These are phyloP conservation scores for Cardiospermum halicacabum DNA, from an alignment of 345 rosid genomes.

Conservation along the genomic window DNA sequence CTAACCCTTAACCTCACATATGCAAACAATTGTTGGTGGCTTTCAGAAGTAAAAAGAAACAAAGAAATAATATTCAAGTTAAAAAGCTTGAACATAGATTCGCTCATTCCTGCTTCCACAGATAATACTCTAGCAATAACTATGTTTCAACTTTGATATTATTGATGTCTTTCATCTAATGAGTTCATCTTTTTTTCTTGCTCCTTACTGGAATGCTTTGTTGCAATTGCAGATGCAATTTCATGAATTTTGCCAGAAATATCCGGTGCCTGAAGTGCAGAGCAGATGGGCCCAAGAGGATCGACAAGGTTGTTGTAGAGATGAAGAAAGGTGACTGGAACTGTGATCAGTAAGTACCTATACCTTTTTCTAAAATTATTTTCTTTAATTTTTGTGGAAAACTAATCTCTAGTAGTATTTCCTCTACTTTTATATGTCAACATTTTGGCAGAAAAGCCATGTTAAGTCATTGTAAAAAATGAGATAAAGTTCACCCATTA, in stretches of 20 bases:
- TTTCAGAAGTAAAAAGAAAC: background rate
- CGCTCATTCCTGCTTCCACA: background rate
- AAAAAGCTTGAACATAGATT: background rate
- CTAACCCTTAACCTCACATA: background rate
- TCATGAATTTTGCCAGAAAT: slow-evolving; percentile 66
- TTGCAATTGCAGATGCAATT: slow-evolving; percentile 47
- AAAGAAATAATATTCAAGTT: too few relatives aligned
- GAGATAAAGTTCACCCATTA: background rate
- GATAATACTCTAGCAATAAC: background rate
- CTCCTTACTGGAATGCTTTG: slow-evolving; percentile 12
- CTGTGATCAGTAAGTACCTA: slow-evolving; percentile 61
- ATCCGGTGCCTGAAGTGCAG: slow-evolving; percentile 55
- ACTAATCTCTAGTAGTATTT: background rate
- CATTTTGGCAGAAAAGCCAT: slow-evolving; percentile 9
- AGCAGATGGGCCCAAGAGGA: slow-evolving; percentile 52
- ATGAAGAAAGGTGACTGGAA: slow-evolving; percentile 88
- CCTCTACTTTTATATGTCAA: background rate
- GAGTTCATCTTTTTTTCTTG: background rate
- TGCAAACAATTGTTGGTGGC: background rate
- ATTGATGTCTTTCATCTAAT: background rate
- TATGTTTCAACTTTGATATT: background rate
- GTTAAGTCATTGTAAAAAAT: too few relatives aligned
- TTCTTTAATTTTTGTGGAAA: background rate
- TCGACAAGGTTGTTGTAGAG: slow-evolving; percentile 30
- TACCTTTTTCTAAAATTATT: too few relatives aligned